phyloP scores from a whole-genome alignment of 176 grass and related monocot species.

The Eleusine indica region DNA sequence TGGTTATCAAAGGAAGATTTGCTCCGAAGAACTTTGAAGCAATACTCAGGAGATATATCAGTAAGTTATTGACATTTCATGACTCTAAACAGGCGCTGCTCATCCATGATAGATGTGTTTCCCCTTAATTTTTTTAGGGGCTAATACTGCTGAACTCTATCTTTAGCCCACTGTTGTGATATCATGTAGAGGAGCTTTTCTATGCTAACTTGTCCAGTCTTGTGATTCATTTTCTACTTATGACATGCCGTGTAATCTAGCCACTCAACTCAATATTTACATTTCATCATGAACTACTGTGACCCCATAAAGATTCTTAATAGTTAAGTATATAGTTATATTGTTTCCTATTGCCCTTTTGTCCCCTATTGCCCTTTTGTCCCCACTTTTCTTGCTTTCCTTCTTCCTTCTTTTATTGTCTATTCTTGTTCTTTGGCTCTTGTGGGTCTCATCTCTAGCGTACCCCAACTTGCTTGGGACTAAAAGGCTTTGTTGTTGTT shows the following conservation, averaged over 20 bases:
- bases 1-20: conserved; percentile 97
- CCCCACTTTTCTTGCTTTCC: too few relatives aligned
- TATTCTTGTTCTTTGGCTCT: too few relatives aligned
- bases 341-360: too few relatives aligned
- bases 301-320: background rate
- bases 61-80: conserved; percentile 54
- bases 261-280: background rate
- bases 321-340: background rate
- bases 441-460: too few relatives aligned
- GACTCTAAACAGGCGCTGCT: background rate
- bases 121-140: background rate
- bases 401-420: too few relatives aligned
- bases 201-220: background rate
- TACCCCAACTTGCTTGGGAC: too few relatives aligned
- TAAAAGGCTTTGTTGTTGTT: too few relatives aligned
- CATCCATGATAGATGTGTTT: background rate
- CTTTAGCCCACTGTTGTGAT: background rate
- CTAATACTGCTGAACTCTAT: background rate
- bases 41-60: conserved; percentile 95
- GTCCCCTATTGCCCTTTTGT: too few relatives aligned
- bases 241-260: background rate
- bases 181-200: background rate
- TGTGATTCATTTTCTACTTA: background rate
- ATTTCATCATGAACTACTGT: background rate
- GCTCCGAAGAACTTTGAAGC: conserved; percentile 98